Percentiles rank a stretch among this genome's conserved stretches.
phyloP scores from a whole-genome alignment of 257 asterid genomes.

The Salvia hispanica region DNA sequence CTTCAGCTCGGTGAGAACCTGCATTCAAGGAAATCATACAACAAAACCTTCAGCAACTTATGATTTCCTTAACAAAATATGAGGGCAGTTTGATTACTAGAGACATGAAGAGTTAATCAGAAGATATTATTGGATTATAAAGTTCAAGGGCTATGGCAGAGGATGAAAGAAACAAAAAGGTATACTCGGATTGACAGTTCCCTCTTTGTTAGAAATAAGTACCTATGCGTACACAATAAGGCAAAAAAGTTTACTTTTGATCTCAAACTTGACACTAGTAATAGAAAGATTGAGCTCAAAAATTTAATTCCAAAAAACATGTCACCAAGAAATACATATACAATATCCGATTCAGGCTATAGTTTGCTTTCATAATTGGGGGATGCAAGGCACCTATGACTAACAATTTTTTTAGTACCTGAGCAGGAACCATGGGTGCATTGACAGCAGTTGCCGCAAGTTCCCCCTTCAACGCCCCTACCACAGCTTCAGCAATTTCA shows the following conservation, averaged over 20 bases:
- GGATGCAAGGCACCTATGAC: not conserved
- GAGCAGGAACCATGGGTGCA: slow-evolving; percentile 97
- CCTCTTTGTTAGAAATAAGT: not conserved
- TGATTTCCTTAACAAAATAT: not conserved
- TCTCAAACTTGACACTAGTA: not conserved
- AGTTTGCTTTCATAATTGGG: not conserved
- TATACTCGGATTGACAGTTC: not conserved
- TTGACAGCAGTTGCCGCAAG: slow-evolving; percentile 97
- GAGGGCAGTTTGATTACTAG: not conserved
- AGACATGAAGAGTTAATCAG: not conserved
- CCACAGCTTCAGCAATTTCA: slow-evolving; percentile 98
- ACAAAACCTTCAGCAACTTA: not conserved
- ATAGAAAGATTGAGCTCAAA: not conserved
- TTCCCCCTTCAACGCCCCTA: slow-evolving; percentile 75
- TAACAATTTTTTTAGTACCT: slow-evolving; percentile 46
- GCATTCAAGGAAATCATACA: slow-evolving; percentile 26
- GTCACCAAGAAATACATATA: slow-evolving; percentile 1
- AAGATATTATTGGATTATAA: not conserved
- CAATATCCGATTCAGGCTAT: not conserved
- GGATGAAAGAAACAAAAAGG: not conserved
- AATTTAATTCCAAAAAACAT: not conserved
- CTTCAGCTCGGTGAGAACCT: slow-evolving; percentile 85
- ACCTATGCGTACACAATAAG: not conserved
- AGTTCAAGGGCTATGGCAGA: too few relatives aligned
- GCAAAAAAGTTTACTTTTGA: not conserved